Evolutionary conservation across 1,284 basidiomycete genomes (phyloP).

Genomic region (Moniliophthora roreri): DNA sequence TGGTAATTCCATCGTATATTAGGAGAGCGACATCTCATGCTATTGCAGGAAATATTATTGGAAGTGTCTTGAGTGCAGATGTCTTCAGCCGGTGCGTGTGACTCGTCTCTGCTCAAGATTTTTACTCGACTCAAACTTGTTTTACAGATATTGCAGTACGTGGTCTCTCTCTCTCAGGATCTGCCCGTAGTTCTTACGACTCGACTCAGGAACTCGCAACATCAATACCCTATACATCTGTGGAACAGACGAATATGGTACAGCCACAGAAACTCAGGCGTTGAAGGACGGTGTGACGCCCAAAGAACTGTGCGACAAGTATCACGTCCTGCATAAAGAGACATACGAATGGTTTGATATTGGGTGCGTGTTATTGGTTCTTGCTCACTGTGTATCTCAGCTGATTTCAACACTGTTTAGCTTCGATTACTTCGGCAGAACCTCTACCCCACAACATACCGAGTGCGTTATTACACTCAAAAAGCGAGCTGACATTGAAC

Average conservation of each 20-base stretch:
- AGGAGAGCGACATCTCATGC: constrained; percentile 2
- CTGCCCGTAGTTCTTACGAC: constrained; percentile 7
- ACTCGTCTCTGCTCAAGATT: constrained; percentile 5
- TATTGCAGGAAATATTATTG: constrained; percentile 90
- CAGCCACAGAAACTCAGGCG: constrained; percentile 97
- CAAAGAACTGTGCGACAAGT: constrained; percentile 90
- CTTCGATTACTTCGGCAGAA: constrained; percentile 97
- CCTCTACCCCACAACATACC: constrained; percentile 89
- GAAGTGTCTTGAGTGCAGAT: constrained; percentile 93
- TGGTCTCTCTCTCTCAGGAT: constrained; percentile 5
- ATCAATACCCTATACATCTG: constrained; percentile 84
- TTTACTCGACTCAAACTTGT: not conserved
- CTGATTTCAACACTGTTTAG: constrained; percentile 41
- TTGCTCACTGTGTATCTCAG: constrained; percentile 4
- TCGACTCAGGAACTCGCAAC: constrained; percentile 67
- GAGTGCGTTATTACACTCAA: constrained; percentile 51
- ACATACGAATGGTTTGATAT: constrained; percentile 97
- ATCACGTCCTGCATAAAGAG: constrained; percentile 85
- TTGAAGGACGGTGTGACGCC: constrained; percentile 92
- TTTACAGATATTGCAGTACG: constrained; percentile 68
- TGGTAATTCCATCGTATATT: constrained; percentile 44
- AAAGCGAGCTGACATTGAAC: constrained; percentile 10
- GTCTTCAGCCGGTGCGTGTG: constrained; percentile 86
- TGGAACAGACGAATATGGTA: constrained; percentile 99
- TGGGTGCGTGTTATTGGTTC: constrained; percentile 44